Evolutionary conservation across 2,329 filamentous ascomycete genomes (phyloP), one percentile per base, ranked within the genome.

Genomic region (Chalara sp.): DNA sequence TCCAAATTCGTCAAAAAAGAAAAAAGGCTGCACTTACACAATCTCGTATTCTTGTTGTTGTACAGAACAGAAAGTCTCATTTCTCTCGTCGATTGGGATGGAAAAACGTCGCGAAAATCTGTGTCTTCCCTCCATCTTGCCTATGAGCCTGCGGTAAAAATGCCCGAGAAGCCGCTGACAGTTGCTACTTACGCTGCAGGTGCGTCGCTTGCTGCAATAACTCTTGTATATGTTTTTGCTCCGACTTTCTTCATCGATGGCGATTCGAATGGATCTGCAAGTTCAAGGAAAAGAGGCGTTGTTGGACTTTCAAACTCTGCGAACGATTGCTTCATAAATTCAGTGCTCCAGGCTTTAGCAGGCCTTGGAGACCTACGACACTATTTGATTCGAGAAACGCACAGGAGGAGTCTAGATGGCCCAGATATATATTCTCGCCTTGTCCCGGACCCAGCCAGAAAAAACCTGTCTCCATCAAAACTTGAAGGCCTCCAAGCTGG

Each of bases 241-340:
- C 93, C 93, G n/a, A 97, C 91, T 48, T 97, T 92, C 70, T 88
- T 95, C 62, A 85, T 97, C 67, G 92, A 99, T 70, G 83, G 85
- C 65, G 87, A 93, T 51, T 79, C 84, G 47, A 74, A 75, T 29
- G 71, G 69, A 52, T 80, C 78, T 50, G 71, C 72, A 43, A 64
- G 61, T 32, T 57, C 58, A 41, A 83, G 87, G 60, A 93, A 90
- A 70, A 92, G 89, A 65, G 87, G 88, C 53, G 88, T 95, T 42
- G 90, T 97, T 50, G 93, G 93, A 39, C 77, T 97, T 51, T 76
- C 78, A 48, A 99, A 99, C 69, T 84, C 89, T 6, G 93, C 92
- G 59, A 99, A 99, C 70, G 93, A 93, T 69, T 93, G 88, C 73
- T 93, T 92, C 70, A 96, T 97, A 73, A 99, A 99, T 70, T 96